Conservation (phyloP, 345 rosid genomes). For the Eucalyptus polybractea region DNA sequence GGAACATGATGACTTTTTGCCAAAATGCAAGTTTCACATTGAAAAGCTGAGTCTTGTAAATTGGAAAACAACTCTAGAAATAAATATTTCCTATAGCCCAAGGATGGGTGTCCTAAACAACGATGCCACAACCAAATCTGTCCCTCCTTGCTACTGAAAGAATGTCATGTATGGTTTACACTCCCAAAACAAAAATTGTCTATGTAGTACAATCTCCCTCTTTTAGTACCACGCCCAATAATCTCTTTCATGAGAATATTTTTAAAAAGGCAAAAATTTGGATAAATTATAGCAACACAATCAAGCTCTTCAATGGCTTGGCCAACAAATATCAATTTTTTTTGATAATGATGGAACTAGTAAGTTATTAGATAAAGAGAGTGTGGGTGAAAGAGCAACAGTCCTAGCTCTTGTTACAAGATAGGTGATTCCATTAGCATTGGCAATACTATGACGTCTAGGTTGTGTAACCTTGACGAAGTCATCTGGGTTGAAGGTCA, state of each 20-base stretch:
- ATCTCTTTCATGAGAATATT: neutral
- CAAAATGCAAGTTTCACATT: neutral
- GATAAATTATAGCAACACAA: neutral
- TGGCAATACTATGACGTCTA: neutral
- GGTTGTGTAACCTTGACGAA: neutral
- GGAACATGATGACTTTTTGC: neutral
- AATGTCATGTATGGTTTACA: neutral
- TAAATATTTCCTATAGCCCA: neutral
- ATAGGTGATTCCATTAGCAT: neutral
- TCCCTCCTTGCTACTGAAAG: neutral
- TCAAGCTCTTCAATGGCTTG: neutral
- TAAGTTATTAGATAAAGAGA: neutral
- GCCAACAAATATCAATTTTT: neutral
- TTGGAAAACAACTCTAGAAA: neutral
- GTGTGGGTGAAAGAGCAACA: neutral
- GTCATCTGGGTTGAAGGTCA: neutral
- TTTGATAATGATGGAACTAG: neutral
- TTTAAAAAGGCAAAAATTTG: neutral
- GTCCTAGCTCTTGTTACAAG: neutral
- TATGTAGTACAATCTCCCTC: neutral
- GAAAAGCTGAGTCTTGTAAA: neutral
- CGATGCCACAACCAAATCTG: neutral
- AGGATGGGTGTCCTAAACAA: neutral
- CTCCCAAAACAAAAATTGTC: too few species aligned
- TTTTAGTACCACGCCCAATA: neutral